phyloP scores from a whole-genome alignment of 768 basidiomycete species.

The Amanita fuliginea region DNA sequence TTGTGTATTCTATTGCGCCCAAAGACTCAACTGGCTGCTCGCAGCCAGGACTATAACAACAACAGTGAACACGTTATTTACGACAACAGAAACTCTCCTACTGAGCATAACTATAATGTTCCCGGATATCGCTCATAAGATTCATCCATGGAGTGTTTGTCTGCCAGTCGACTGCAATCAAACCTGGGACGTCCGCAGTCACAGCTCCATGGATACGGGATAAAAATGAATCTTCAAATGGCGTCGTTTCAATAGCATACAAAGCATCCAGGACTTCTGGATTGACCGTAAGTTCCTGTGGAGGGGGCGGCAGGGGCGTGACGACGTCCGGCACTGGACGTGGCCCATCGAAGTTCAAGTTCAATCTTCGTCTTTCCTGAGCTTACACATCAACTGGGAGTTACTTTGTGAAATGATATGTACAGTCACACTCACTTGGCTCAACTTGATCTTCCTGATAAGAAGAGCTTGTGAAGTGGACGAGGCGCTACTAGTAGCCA shows the following conservation, averaged over 20 bases:
- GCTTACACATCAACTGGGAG: slow-evolving; percentile 17
- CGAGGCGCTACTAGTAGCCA: not conserved
- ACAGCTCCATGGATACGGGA: slow-evolving; percentile 46
- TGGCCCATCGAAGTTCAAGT: slow-evolving; percentile 12
- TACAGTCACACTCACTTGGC: slow-evolving; percentile 20
- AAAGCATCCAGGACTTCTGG: slow-evolving; percentile 38
- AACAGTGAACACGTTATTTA: slow-evolving; percentile 1
- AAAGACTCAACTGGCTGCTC: slow-evolving; percentile 27
- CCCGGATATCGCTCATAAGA: slow-evolving; percentile 61
- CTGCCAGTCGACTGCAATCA: slow-evolving; percentile 65
- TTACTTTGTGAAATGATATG: not conserved
- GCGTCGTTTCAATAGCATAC: slow-evolving; percentile 46
- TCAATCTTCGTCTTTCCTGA: slow-evolving; percentile 14
- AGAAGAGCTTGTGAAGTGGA: slow-evolving; percentile 22
- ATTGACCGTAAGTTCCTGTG: slow-evolving; percentile 15
- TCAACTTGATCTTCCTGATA: slow-evolving; percentile 35
- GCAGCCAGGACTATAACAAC: slow-evolving; percentile 39
- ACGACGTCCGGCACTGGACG: slow-evolving; percentile 17
- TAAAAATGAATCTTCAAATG: slow-evolving; percentile 54
- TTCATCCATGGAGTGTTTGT: slow-evolving; percentile 61
- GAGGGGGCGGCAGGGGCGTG: slow-evolving; percentile 22
- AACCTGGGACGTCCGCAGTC: slow-evolving; percentile 18
- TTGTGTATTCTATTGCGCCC: slow-evolving; percentile 54
- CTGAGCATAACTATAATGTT: slow-evolving; percentile 55
- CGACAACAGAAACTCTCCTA: slow-evolving; percentile 21